Evolutionary conservation across 345 rosid genomes (phyloP).

Genomic region (Rhizophora mangle): DNA sequence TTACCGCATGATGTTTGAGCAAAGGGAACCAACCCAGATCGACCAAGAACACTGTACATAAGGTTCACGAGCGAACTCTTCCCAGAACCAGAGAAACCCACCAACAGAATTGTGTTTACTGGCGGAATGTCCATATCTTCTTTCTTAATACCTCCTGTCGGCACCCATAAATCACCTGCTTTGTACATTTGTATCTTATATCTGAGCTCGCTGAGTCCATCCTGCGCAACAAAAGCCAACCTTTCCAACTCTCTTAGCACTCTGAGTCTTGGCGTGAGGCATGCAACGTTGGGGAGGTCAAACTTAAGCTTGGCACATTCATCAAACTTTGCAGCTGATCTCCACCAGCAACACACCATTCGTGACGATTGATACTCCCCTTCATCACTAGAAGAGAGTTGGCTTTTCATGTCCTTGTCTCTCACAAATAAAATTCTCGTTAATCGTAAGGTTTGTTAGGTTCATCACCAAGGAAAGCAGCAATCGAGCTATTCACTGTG

Average conservation of each 20-base stretch:
- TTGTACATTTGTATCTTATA: slow-evolving; percentile 45
- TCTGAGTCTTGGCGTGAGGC: slow-evolving; percentile 43
- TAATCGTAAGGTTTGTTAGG: no score
- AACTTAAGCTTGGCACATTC: slow-evolving; percentile 35
- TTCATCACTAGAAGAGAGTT: slow-evolving; percentile 24
- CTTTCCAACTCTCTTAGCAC: slow-evolving; percentile 53
- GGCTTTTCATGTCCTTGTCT: slow-evolving; percentile 36
- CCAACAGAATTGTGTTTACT: slow-evolving; percentile 47
- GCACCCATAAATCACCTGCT: slow-evolving; percentile 62
- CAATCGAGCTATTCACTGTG: not conserved
- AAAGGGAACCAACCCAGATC: slow-evolving; percentile 49
- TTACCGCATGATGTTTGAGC: slow-evolving; percentile 54
- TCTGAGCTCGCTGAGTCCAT: slow-evolving; percentile 56
- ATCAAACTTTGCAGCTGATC: slow-evolving; percentile 41
- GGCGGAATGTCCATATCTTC: slow-evolving; percentile 55
- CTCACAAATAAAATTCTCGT: not conserved
- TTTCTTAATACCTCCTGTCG: slow-evolving; percentile 46
- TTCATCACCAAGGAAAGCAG: no score
- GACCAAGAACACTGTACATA: slow-evolving; percentile 64
- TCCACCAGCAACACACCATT: slow-evolving; percentile 46
- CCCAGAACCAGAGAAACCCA: slow-evolving; percentile 56
- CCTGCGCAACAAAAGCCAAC: slow-evolving; percentile 45
- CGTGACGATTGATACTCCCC: slow-evolving; percentile 30
- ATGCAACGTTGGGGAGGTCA: slow-evolving; percentile 29
- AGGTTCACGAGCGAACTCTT: slow-evolving; percentile 62